These are phyloP conservation scores for Lecanicillium sp. DNA, from an alignment of 2,329 filamentous ascomycete species.

Conservation along the genomic window DNA sequence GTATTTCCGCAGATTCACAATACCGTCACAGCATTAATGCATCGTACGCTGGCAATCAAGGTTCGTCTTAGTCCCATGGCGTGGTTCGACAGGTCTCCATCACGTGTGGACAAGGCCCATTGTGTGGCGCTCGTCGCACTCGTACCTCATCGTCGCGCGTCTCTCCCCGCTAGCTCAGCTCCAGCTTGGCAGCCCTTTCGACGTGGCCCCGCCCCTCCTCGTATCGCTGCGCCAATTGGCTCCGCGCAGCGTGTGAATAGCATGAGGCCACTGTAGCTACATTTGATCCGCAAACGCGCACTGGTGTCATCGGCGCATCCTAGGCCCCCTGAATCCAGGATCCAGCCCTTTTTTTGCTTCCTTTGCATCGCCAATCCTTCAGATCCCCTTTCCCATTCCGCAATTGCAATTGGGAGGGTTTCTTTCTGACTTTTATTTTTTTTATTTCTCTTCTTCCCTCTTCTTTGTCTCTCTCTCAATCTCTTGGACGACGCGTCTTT, in stretches of 20 bases:
- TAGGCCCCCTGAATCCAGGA: slow-evolving; percentile 11
- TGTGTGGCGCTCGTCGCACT: no score
- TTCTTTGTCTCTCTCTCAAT: slow-evolving; percentile 8
- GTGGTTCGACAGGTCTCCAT: no score
- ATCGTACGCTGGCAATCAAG: no score
- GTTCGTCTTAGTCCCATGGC: no score
- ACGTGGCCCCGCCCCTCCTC: slow-evolving; percentile 5
- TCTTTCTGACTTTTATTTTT: slow-evolving; percentile 12
- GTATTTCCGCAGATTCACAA: no score
- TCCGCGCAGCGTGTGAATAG: slow-evolving; percentile 2
- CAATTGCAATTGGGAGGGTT: slow-evolving; percentile 1
- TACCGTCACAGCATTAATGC: no score
- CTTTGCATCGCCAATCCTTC: slow-evolving; percentile 8
- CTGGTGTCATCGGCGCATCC: no score
- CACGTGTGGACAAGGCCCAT: no score
- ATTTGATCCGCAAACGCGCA: slow-evolving; percentile 17
- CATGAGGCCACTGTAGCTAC: slow-evolving; percentile 33
- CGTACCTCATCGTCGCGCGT: no score
- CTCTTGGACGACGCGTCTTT: slow-evolving; percentile 2
- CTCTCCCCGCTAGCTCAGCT: no score
- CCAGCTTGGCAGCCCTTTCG: no score
- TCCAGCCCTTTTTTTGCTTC: slow-evolving; percentile 6
- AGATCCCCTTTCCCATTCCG: slow-evolving; percentile 3
- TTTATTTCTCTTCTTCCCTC: slow-evolving; percentile 12
- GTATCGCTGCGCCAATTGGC: not conserved